phyloP scores from a whole-genome alignment of 345 rosid genomes.

The Arabis hirsuta region DNA sequence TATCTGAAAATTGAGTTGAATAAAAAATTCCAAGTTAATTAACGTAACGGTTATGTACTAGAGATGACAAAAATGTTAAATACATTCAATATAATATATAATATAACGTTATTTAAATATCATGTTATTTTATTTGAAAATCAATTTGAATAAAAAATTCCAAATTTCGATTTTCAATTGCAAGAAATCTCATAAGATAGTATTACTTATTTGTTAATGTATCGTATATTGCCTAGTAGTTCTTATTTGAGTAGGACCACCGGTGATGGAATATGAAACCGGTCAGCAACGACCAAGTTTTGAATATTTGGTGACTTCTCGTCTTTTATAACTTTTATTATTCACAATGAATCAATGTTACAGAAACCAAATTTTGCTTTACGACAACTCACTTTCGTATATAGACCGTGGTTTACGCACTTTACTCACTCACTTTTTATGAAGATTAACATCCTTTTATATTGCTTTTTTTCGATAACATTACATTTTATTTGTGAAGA shows the following conservation, averaged over 20 bases:
- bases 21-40: no score
- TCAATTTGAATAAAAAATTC: background rate
- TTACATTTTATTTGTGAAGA: background rate
- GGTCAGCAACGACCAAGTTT: conserved; percentile 1
- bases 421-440: background rate
- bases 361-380: conserved; percentile 12
- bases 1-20: background rate
- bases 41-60: no score
- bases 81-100: background rate
- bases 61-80: no score
- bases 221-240: background rate
- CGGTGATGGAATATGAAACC: background rate
- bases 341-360: background rate
- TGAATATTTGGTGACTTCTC: conserved; percentile 1
- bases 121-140: background rate
- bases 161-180: background rate
- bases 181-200: background rate
- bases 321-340: background rate
- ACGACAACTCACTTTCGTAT: conserved; percentile 17
- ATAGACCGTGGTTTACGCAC: conserved; percentile 14
- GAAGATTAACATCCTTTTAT: background rate
- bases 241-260: background rate
- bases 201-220: no score
- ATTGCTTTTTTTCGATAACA: background rate
- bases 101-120: conserved; percentile 11